phyloP scores from a whole-genome alignment of 805 yeast genomes.

The Wickerhamiella nectarea region DNA sequence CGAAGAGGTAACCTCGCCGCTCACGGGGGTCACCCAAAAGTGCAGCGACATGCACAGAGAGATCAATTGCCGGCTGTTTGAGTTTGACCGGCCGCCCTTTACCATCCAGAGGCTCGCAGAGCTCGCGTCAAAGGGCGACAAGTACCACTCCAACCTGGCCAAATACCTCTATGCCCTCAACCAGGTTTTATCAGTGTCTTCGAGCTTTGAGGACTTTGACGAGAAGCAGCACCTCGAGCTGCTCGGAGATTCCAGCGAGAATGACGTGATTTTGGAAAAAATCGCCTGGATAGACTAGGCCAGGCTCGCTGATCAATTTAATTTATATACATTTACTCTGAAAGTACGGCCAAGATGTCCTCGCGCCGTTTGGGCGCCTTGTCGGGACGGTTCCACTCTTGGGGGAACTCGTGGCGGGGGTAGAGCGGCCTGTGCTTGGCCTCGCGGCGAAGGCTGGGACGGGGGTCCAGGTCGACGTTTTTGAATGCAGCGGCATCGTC shows the following conservation, averaged over 20 bases:
- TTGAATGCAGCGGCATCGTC: constrained; percentile 47
- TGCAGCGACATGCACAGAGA: constrained; percentile 9
- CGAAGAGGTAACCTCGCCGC: constrained; percentile 14
- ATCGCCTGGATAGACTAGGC: constrained; percentile 12
- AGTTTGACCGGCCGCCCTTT: constrained; percentile 26
- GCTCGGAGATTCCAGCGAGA: constrained; percentile 18
- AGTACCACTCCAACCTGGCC: constrained; percentile 19
- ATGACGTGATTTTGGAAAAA: constrained; percentile 20
- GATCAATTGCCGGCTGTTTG: constrained; percentile 10
- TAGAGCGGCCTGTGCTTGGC: constrained; percentile 31
- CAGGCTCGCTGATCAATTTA: background rate
- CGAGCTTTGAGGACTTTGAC: constrained; percentile 14
- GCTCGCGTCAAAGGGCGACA: constrained; percentile 21
- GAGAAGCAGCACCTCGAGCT: constrained; percentile 17
- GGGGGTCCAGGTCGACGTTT: constrained; percentile 70
- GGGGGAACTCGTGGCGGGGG: constrained; percentile 46
- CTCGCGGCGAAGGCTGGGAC: constrained; percentile 43
- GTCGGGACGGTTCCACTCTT: constrained; percentile 63
- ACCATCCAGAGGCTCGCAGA: constrained; percentile 29
- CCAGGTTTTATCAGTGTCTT: constrained; percentile 13
- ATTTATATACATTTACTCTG: constrained; percentile 5
- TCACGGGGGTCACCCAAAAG: constrained; percentile 13
- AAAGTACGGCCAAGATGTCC: constrained; percentile 16
- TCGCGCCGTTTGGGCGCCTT: constrained; percentile 44
- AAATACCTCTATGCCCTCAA: constrained; percentile 16